Base-by-base conservation (phyloP, 2,329 filamentous ascomycete genomes). In the Verticillium isaacii region DNA sequence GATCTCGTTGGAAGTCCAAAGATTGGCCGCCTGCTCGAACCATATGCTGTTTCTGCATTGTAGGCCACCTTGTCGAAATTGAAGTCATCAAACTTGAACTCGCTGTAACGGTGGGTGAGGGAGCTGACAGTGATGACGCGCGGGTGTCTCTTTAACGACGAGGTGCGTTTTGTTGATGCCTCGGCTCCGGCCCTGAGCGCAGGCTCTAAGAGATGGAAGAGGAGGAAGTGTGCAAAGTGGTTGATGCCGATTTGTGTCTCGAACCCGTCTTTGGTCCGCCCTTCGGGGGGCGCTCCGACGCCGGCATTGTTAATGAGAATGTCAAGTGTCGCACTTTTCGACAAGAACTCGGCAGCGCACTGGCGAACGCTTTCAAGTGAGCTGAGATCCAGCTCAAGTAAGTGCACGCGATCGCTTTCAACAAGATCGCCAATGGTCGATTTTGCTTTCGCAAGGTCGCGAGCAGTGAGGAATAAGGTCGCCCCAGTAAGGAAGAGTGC, bases 171-270 rank as follows among this genome's bases (percentile, higher is more conserved):
- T 74, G 67, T 0, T 76, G 69, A 0, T 74, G 25, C 25, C 25
- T 25, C 77, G 1, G 74, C 65, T 1, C 74, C 73, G 0, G 72
- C 66, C 0, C 83, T 69, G 5, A 85, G 68, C 0, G 75, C 67
- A 0, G 74, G 69, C 25, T 79, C 78, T 34, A 86, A 72, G 1
- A 83, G 74, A 19, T 82, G 72, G 66, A 83, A 80, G 34, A 85
- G 74, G 0, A 85, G 74, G 69, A 85, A 85, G 64, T 84, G 80
- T 11, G 72, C 75, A 1, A 87, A 70, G 66, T 85, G 78, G 68
- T 85, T 85, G 2, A 74, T 79, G 36, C 76, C 82, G 61, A 85
- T 79, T 61, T 85, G 82, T 0, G 69, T 68, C 65, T 71, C 69
- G 39, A 64, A 58, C 36, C 67, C 68, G 29, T 70, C 68, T 1